These are phyloP conservation scores for Aspergillus puulaauensis DNA, from an alignment of 2,329 filamentous ascomycete genomes.

Conservation along the genomic window DNA sequence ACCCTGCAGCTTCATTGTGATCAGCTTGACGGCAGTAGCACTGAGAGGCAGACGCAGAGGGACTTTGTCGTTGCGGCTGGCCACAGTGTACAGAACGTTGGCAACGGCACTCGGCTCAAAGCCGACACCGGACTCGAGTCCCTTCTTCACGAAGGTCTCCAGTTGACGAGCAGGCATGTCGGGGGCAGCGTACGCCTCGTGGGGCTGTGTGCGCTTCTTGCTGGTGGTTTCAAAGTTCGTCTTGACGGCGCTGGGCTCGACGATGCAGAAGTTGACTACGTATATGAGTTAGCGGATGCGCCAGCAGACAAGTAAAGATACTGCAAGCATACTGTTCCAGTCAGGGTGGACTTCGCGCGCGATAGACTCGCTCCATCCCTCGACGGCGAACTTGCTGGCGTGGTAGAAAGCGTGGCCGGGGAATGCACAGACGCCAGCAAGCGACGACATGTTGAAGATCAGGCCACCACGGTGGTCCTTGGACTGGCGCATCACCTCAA, in stretches of 20 bases:
- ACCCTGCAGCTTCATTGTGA: not conserved
- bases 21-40: not conserved
- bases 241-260: slow-evolving; percentile 44
- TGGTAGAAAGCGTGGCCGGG: slow-evolving; percentile 20
- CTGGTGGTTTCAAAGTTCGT: slow-evolving; percentile 35
- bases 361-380: slow-evolving; percentile 22
- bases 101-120: not conserved
- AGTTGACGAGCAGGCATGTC: not conserved
- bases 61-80: not conserved
- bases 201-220: not conserved
- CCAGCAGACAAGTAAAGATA: not conserved
- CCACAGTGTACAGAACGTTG: not conserved
- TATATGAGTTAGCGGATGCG: not conserved
- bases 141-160: not conserved
- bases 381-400: slow-evolving; percentile 22
- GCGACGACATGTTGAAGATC: slow-evolving; percentile 21
- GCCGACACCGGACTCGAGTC: not conserved
- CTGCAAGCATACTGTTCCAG: slow-evolving; percentile 15
- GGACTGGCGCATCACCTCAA: slow-evolving; percentile 3
- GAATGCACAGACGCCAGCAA: slow-evolving; percentile 21
- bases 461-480: slow-evolving; percentile 12
- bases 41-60: slow-evolving; percentile 3
- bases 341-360: slow-evolving; percentile 19
- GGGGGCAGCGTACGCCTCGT: slow-evolving; percentile 3
- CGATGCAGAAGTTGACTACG: slow-evolving; percentile 39